Evolutionary conservation across 805 yeast genomes (phyloP).

Genomic region (Metschnikowia proteae): DNA sequence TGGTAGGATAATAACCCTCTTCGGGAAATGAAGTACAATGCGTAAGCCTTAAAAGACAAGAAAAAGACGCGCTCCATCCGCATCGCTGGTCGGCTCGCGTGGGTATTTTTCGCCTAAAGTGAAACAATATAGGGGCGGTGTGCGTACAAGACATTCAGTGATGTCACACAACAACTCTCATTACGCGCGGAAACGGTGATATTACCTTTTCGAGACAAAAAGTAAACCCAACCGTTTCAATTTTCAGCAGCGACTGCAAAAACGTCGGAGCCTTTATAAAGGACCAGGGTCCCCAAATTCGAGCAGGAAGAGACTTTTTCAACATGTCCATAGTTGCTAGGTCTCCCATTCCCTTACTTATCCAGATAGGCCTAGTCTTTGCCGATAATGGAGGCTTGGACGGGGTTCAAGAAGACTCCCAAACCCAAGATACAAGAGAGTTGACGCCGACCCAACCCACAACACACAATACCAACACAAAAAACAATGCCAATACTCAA

Average conservation of each 20-base stretch:
- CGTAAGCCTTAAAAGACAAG: too few species aligned
- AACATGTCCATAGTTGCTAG: constrained; percentile 12
- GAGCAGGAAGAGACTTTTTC: background rate
- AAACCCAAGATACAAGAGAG: background rate
- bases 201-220: background rate
- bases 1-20: too few species aligned
- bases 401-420: constrained; percentile 1
- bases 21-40: too few species aligned
- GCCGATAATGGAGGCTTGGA: constrained; percentile 18
- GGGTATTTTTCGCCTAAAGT: too few species aligned
- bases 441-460: background rate
- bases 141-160: background rate
- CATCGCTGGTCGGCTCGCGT: too few species aligned
- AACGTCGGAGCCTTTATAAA: background rate
- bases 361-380: constrained; percentile 13
- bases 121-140: background rate
- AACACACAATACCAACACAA: background rate
- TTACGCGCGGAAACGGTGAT: background rate
- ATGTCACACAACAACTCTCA: background rate
- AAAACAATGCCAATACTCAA: background rate
- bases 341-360: constrained; percentile 9
- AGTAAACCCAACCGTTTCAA: background rate
- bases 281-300: background rate
- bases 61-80: too few species aligned
- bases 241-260: background rate